Base-by-base conservation (phyloP, 2,329 filamentous ascomycete genomes). In the Penicillium thymicola region DNA sequence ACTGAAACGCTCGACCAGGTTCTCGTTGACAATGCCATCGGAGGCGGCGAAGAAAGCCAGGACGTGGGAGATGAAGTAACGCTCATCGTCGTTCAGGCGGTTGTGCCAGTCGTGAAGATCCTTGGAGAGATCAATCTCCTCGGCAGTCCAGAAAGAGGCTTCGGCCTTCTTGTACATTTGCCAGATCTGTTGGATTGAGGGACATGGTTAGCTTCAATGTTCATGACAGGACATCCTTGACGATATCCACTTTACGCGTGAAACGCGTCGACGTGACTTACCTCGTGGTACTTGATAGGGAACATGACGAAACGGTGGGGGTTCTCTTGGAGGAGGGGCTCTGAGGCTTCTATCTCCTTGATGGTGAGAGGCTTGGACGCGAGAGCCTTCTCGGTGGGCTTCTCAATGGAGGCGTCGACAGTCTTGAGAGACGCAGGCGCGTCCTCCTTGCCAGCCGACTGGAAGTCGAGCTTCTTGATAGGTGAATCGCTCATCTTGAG, bases 141-240 rank as follows among this genome's bases (percentile, higher is more conserved):
- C 94, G 51, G 94, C 94, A 41, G 94, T 99, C 94, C 94, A 99
- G 88, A 99, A 99, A 42, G 94, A 97, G 51, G 94, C 94, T 78
- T 99, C 93, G 65, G 92, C 92, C 82, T 97, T 97, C 87, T 99
- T 99, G 86, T 99, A 99, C 93, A 97, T 97, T 79, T 97, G 93
- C 94, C 94, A 99, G 78, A 97, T 95, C 92, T 97, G 68, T 59
- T 68, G 9, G 46, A 37, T 37, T 25, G 27, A 57, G 18, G 43
- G 45, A 30, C 23, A 50, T 38, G 18, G 16, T 66, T 47, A 66
- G 63, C 53, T 38, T 42, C 34, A 9, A 55, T 55, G 34, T 34
- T 57, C 47, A 13, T 44, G 16, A 18, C 27, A 21, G 30, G n/a
- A 50, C 57, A 59, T 60, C 36, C 41, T 44, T 40, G 38, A 54